Base-by-base conservation (phyloP, 2,329 filamentous ascomycete genomes). In the Eutypa lata region DNA sequence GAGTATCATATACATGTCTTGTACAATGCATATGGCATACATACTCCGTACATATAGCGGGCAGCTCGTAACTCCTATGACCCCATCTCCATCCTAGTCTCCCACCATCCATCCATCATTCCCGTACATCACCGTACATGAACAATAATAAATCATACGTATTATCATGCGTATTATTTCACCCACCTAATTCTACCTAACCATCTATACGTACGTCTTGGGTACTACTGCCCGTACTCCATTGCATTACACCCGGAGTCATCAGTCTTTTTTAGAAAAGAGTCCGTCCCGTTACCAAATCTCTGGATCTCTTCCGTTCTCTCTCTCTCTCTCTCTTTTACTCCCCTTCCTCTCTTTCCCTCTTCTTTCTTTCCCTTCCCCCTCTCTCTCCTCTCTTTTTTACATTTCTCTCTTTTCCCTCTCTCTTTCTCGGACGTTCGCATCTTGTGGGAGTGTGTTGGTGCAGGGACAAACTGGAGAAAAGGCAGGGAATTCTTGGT, bases 221-320 rank as follows among this genome's bases (percentile, higher is more conserved):
- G 19, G 22, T 45, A 45, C 42, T 16, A 6, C 13, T 45, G 7
- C 21, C 14, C 14, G 19, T 45, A 16, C 19, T 43, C 38, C 42
- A 28, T 45, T 11, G n/a, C 21, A 26, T 28, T 24, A 28, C 42
- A 28, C 14, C 42, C 22, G 42, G 42, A 8, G 22, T 45, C 42
- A 1, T 45, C 42, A 18, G 16, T 64, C 57, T 56, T 51, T 61
- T 63, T 61, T 55, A 63, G 59, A 58, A 61, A 61, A 62, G 62
- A 63, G 53, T 58, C 61, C 61, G 55, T 58, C 53, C 59, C 57
- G 54, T 60, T 65, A 63, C 63, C 64, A 54, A 61, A 57, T 61
- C 54, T 61, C 62, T 66, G 62, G 63, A 63, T 65, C 57, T 47
- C 52, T 57, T 52, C 52, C 53, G 49, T 55, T 49, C 33, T 55